Conservation (phyloP, 148 eudicot species). For the Polygonum maritimum region DNA sequence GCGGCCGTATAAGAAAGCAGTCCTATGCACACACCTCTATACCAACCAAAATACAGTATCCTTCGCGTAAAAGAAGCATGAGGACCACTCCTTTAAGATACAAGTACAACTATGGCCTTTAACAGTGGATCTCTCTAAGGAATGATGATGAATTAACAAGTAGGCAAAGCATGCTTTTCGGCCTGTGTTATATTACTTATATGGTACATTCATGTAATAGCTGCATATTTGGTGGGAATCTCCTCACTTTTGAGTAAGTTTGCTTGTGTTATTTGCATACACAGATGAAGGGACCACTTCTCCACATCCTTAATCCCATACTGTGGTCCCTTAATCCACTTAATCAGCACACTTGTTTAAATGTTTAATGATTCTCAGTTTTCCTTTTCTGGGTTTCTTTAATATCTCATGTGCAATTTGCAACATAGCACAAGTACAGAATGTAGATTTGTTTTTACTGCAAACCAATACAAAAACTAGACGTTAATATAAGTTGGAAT, state of each 20-base stretch:
- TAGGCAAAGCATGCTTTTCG: constrained; percentile 12
- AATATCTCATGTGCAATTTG: neutral
- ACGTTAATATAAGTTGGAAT: neutral
- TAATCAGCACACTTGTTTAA: neutral
- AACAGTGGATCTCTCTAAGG: constrained; percentile 1
- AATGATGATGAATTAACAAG: constrained; percentile 5
- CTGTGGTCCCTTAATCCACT: constrained; percentile 5
- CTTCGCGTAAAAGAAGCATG: neutral
- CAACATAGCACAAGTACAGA: neutral
- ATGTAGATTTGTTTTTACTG: neutral
- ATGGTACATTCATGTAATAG: constrained; percentile 11
- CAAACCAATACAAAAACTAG: neutral
- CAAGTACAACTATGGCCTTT: constrained; percentile 2
- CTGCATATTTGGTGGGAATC: constrained; percentile 9
- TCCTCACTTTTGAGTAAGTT: constrained; percentile 8
- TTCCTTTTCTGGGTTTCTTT: constrained; percentile 1
- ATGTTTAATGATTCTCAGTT: neutral
- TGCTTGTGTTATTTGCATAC: neutral
- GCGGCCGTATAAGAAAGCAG: constrained; percentile 7
- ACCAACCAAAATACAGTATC: neutral
- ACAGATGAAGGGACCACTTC: constrained; percentile 11
- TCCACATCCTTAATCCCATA: constrained; percentile 12
- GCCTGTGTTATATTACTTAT: constrained; percentile 12
- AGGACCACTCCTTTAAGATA: constrained; percentile 5
- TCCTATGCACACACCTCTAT: constrained; percentile 7